These are phyloP conservation scores for Pythium brachiatum DNA, from an alignment of 352 stramenopile species.

Conservation along the genomic window DNA sequence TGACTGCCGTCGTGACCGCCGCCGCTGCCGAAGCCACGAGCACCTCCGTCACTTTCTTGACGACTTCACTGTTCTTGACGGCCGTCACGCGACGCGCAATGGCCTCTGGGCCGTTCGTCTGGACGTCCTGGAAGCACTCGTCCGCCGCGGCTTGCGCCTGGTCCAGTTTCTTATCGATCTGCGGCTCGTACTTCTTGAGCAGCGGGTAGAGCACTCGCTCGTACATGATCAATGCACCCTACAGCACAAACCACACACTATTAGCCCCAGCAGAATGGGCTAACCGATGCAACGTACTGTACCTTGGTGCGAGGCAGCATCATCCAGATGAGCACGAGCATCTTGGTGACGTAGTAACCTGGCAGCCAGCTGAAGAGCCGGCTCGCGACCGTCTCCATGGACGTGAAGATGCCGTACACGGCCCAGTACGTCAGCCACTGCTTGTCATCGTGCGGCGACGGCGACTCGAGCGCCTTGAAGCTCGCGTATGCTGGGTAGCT, in stretches of 20 bases:
- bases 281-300: slow-evolving; percentile 24
- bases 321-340: slow-evolving; percentile 94
- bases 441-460: slow-evolving; percentile 53
- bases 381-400: slow-evolving; percentile 79
- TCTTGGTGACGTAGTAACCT: slow-evolving; percentile 95
- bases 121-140: slow-evolving; percentile 44
- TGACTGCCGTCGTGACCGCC: slow-evolving; percentile 7
- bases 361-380: slow-evolving; percentile 76
- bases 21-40: slow-evolving; percentile 19
- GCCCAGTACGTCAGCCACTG: slow-evolving; percentile 96
- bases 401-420: slow-evolving; percentile 93
- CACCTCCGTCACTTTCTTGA: slow-evolving; percentile 44
- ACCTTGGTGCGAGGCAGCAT: slow-evolving; percentile 92
- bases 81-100: slow-evolving; percentile 45
- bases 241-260: neutral
- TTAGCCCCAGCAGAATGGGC: neutral
- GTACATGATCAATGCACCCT: slow-evolving; percentile 72
- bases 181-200: slow-evolving; percentile 69
- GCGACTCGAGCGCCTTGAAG: slow-evolving; percentile 72
- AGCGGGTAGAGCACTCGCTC: slow-evolving; percentile 52
- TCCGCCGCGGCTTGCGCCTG: slow-evolving; percentile 46
- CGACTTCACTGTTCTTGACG: slow-evolving; percentile 51
- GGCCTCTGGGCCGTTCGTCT: slow-evolving; percentile 44
- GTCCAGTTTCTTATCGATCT: slow-evolving; percentile 61
- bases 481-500: slow-evolving; percentile 68